Conservation (phyloP, 2,329 filamentous ascomycete genomes). For the Cladophialophora chaetospira region DNA sequence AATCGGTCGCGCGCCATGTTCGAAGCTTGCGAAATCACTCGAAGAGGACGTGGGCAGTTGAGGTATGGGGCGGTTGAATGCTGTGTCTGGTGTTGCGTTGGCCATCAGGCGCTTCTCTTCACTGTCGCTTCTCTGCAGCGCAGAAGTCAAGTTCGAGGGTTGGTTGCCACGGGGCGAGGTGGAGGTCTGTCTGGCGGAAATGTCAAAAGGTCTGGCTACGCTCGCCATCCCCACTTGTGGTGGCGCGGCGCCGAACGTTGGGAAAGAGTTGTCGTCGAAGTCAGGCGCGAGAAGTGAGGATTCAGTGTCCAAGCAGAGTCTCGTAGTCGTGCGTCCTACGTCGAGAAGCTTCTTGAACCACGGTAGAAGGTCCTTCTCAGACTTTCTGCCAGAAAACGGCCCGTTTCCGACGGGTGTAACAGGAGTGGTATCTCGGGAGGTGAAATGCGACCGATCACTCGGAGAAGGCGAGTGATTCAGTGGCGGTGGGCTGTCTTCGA, state of each 20-base stretch:
- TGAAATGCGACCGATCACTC: constrained; percentile 52
- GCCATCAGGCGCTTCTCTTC: constrained; percentile 39
- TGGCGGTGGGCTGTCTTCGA: constrained; percentile 53
- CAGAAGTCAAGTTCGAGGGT: constrained; percentile 64
- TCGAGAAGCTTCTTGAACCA: constrained; percentile 48
- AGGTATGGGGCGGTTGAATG: constrained; percentile 27
- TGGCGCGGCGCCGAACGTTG: constrained; percentile 44
- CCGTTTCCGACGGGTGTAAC: constrained; percentile 53
- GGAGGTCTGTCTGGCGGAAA: constrained; percentile 59
- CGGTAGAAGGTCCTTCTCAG: constrained; percentile 44
- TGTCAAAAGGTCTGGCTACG: constrained; percentile 60
- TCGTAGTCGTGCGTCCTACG: constrained; percentile 44
- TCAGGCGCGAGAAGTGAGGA: constrained; percentile 38
- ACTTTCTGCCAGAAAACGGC: constrained; percentile 46
- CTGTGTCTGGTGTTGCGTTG: constrained; percentile 20
- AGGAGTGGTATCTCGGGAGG: constrained; percentile 52
- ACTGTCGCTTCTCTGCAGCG: constrained; percentile 55
- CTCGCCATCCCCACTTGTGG: constrained; percentile 41
- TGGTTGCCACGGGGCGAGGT: constrained; percentile 61
- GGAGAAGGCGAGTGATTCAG: constrained; percentile 54
- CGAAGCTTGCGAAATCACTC: constrained; percentile 28
- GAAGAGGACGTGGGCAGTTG: constrained; percentile 34
- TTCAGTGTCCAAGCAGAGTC: constrained; percentile 41
- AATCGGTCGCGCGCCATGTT: constrained; percentile 59
- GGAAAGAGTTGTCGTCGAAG: constrained; percentile 41